These are phyloP conservation scores for Dittrichia graveolens DNA, from an alignment of 129 eudicot genomes.

Conservation along the genomic window DNA sequence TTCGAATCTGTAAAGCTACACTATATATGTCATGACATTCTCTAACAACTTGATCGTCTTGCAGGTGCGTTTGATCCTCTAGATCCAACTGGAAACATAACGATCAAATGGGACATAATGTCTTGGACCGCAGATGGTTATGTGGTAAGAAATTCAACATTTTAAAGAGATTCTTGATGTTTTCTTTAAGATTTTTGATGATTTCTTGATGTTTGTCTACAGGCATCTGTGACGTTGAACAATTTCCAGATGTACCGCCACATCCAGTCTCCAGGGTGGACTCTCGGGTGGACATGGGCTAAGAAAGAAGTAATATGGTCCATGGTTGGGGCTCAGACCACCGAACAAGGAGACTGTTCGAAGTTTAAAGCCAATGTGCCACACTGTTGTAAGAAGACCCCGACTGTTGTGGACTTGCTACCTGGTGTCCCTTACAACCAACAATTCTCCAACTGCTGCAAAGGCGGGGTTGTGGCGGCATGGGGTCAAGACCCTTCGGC, in stretches of 20 bases:
- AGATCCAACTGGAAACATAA: conserved; percentile 83
- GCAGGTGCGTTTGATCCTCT: conserved; percentile 86
- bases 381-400: conserved; percentile 87
- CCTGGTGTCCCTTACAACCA: conserved; percentile 94
- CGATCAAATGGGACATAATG: conserved; percentile 87
- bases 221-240: conserved; percentile 83
- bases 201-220: conserved; percentile 1
- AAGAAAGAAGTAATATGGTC: conserved; percentile 92
- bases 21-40: neutral
- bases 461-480: conserved; percentile 77
- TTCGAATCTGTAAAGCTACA: neutral
- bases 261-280: conserved; percentile 87
- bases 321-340: conserved; percentile 84
- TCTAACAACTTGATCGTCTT: conserved; percentile 2
- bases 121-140: conserved; percentile 82
- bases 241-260: conserved; percentile 91
- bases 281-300: conserved; percentile 99
- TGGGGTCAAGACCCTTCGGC: conserved; percentile 85
- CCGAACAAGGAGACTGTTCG: conserved; percentile 97
- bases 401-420: conserved; percentile 78
- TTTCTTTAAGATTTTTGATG: neutral
- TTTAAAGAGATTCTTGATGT: too few relatives aligned
- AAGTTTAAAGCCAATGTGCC: conserved; percentile 91
- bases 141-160: conserved; percentile 44
- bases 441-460: conserved; percentile 81